Evolutionary conservation across 2,329 filamentous ascomycete genomes (phyloP).

Genomic region (Chrysoporthe austroafricana): DNA sequence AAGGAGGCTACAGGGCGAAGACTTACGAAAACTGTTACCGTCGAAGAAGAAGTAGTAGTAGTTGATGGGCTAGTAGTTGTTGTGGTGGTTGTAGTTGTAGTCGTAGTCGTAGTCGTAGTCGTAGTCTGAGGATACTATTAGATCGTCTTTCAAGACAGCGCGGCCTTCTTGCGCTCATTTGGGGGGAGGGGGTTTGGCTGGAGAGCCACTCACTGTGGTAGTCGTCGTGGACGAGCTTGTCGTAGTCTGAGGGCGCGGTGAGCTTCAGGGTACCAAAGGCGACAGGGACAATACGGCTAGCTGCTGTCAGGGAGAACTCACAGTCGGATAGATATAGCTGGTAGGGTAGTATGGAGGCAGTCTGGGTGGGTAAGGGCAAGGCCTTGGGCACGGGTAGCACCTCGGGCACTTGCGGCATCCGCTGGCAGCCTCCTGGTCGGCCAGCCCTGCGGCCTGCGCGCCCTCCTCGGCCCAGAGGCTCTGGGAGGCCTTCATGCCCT

Average conservation of each 20-base stretch:
- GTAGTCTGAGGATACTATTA: background rate
- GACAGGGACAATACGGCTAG: background rate
- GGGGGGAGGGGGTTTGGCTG: no score
- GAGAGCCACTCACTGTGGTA: no score
- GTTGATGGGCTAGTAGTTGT: background rate
- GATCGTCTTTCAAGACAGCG: no score
- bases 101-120: background rate
- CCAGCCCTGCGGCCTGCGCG: background rate
- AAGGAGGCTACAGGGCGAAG: no score
- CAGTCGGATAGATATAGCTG: background rate
- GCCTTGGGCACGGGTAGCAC: constrained; percentile 5
- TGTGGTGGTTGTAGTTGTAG: background rate
- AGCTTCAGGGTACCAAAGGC: background rate
- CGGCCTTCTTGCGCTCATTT: no score
- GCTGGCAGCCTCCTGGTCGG: background rate
- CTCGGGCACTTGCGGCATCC: background rate
- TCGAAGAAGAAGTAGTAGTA: background rate
- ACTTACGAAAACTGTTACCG: background rate
- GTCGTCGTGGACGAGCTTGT: background rate
- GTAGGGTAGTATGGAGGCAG: background rate
- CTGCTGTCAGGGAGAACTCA: background rate
- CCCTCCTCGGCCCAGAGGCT: background rate
- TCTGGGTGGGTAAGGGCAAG: constrained; percentile 1
- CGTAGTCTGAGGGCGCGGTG: background rate
- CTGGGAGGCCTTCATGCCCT: background rate